phyloP scores from a whole-genome alignment of 495 filamentous ascomycete genomes.

The Xylaria venustula region DNA sequence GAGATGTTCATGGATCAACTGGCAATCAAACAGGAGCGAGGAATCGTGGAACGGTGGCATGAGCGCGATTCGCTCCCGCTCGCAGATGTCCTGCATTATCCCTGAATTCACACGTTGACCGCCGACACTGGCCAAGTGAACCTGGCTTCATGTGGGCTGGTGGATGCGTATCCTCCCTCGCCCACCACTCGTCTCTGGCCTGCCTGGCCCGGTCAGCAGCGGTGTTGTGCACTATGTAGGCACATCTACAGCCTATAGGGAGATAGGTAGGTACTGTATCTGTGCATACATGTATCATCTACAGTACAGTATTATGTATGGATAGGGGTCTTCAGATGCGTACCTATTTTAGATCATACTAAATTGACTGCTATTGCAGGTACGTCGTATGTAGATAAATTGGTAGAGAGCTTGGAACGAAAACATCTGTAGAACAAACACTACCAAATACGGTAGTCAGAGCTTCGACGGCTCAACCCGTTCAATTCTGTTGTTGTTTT shows the following conservation, averaged over 20 bases:
- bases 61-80: conserved; percentile 20
- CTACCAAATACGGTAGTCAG: too few relatives aligned
- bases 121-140: conserved; percentile 22
- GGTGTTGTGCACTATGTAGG: background rate
- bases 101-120: conserved; percentile 33
- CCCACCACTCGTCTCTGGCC: conserved; percentile 15
- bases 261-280: background rate
- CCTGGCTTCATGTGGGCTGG: conserved; percentile 13
- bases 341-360: background rate
- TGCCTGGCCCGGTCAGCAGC: background rate
- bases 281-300: background rate
- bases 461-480: too few relatives aligned
- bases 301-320: background rate
- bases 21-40: background rate
- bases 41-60: conserved; percentile 15
- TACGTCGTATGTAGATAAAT: too few relatives aligned
- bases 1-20: conserved; percentile 4
- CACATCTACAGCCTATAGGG: conserved; percentile 1
- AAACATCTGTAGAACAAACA: too few relatives aligned
- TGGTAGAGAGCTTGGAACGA: background rate
- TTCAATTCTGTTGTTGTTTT: too few relatives aligned
- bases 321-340: conserved; percentile 5
- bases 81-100: conserved; percentile 21
- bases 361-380: too few relatives aligned
- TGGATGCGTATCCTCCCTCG: conserved; percentile 10